Base-by-base conservation (phyloP, 176 grass and related monocot genomes). In the Bromus sterilis region DNA sequence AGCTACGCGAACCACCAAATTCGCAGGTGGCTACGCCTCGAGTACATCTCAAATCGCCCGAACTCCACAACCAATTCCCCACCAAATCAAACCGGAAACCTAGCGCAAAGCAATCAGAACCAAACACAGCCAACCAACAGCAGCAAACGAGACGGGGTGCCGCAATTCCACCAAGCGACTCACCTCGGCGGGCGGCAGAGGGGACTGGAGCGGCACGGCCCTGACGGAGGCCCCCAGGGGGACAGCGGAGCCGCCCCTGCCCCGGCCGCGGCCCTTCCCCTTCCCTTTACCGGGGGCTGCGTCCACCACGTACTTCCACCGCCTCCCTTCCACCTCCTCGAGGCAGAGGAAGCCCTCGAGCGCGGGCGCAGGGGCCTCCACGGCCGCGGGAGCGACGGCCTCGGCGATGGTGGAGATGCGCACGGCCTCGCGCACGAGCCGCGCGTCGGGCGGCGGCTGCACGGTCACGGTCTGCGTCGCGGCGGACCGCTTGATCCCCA, bases 321-420 rank as follows among this genome's bases (percentile, higher is more conserved):
- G 80, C 91, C 96, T 89, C 60, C 96, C 96, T 29, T 94, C 93
- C 42, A 99, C 78, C 84, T 99, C 96, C 84, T 99, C 96, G 33
- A 91, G 91, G 79, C 96, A 99, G 11, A 99, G 81, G 40, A 95
- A 86, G 28, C 89, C 92, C 29, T 83, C 80, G 24, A 84, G 21
- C 23, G 81, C 89, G 29, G 78, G 41, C 10, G 85, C 48, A 0
- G 84, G 80, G 10, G 82, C 62, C 9, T 80, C 51, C 18, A 13
- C 21, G 58, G 11, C 84, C 73, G 75, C 93, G 24, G 80, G 18
- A 44, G 32, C 60, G 11, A 53, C 48, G 23, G 88, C 55, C n/a
- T 43, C 67, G 67, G 84, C 77, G 86, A 93, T 82, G 63, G 87
- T 90, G 76, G 93, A 80, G 48, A 18, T 53, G 9, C 84, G 81